Evolutionary conservation across 768 basidiomycete species (phyloP).

Genomic region (Brasilioporus rufonigricans): DNA sequence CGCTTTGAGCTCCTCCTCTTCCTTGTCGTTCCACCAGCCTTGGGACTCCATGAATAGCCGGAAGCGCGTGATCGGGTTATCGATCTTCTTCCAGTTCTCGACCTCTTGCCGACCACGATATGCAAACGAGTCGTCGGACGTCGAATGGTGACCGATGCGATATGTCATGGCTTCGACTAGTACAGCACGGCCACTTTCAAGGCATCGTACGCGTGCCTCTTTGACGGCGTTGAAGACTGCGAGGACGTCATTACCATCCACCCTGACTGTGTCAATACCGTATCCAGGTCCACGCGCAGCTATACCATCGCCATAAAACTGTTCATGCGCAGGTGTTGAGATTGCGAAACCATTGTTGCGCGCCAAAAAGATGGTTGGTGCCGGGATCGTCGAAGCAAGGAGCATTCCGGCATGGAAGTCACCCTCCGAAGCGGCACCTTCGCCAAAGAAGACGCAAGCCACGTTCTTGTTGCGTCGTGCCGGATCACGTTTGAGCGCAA

Average conservation of each 20-base stretch:
- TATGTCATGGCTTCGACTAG: constrained; percentile 91
- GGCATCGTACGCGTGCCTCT: constrained; percentile 67
- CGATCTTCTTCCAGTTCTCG: constrained; percentile 86
- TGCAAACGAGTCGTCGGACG: constrained; percentile 93
- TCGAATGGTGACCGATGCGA: constrained; percentile 92
- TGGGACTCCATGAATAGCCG: constrained; percentile 79
- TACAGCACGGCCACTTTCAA: constrained; percentile 79
- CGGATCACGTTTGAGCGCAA: constrained; percentile 80
- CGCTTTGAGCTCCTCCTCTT: constrained; percentile 70
- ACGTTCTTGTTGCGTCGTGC: constrained; percentile 65
- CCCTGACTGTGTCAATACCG: constrained; percentile 86
- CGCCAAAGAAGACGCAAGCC: constrained; percentile 89
- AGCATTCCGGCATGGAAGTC: constrained; percentile 93
- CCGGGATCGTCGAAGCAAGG: constrained; percentile 72
- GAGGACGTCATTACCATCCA: constrained; percentile 91
- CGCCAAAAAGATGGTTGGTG: constrained; percentile 71
- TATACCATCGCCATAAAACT: constrained; percentile 91
- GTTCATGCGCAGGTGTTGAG: constrained; percentile 86
- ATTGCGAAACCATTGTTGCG: constrained; percentile 94
- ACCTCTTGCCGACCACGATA: constrained; percentile 89
- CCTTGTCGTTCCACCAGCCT: constrained; percentile 80
- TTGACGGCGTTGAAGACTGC: constrained; percentile 75
- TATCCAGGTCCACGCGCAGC: constrained; percentile 88
- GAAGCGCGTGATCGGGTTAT: constrained; percentile 85
- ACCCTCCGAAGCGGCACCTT: constrained; percentile 92